These are phyloP conservation scores for Phytophthora rubi DNA, from an alignment of 352 stramenopile species.

Conservation along the genomic window DNA sequence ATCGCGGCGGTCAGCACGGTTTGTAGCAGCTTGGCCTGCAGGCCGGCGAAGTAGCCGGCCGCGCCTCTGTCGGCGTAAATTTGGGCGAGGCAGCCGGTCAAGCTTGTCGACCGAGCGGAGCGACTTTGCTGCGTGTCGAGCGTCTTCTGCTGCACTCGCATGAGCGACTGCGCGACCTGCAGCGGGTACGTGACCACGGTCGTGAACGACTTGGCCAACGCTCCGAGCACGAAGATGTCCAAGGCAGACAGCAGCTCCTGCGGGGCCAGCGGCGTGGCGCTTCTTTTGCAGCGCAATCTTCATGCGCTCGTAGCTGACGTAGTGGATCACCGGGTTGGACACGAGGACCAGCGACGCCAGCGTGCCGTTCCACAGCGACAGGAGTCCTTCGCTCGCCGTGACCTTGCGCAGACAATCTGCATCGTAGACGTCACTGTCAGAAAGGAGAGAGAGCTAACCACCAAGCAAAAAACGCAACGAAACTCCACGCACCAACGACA, in stretches of 20 bases:
- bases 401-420: constrained; percentile 65
- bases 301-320: constrained; percentile 94
- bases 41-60: constrained; percentile 86
- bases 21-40: constrained; percentile 94
- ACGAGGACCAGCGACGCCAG: constrained; percentile 92
- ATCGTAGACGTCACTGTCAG: no score
- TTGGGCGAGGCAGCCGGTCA: constrained; percentile 56
- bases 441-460: no score
- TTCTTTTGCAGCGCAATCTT: constrained; percentile 75
- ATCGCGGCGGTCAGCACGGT: constrained; percentile 94
- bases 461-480: no score
- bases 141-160: constrained; percentile 75
- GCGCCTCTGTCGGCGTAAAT: constrained; percentile 80
- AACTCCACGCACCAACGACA: constrained; percentile 33
- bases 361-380: constrained; percentile 93
- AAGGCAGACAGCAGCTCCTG: constrained; percentile 54
- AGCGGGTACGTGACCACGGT: constrained; percentile 95
- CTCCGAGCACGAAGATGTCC: constrained; percentile 93
- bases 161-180: constrained; percentile 92
- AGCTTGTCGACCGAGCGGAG: constrained; percentile 2
- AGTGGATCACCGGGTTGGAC: constrained; percentile 96
- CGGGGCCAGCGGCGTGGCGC: constrained; percentile 22
- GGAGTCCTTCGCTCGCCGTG: constrained; percentile 73
- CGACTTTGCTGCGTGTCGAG: constrained; percentile 11
- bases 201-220: constrained; percentile 92